A percentile compares a stretch with the other conserved stretches of the same genome.
phyloP scores from a whole-genome alignment of 1,284 basidiomycete species.

The Ganoderma multipileum region DNA sequence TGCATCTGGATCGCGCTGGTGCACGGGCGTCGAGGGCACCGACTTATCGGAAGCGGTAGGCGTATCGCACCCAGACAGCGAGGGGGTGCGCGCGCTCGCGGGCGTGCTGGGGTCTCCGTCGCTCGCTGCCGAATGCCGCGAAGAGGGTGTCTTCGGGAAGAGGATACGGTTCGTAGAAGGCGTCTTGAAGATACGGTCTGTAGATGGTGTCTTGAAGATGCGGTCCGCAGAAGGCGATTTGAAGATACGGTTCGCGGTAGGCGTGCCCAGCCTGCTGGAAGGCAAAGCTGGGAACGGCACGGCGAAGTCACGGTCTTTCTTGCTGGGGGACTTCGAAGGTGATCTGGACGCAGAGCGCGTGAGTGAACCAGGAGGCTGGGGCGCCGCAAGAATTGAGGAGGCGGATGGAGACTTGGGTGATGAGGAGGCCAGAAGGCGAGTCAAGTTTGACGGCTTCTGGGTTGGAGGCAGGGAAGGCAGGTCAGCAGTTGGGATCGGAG shows the following conservation, averaged over 20 bases:
- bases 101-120: constrained; percentile 30
- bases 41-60: constrained; percentile 45
- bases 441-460: constrained; percentile 69
- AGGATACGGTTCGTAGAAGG: constrained; percentile 49
- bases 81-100: constrained; percentile 31
- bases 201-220: constrained; percentile 33
- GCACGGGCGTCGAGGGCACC: constrained; percentile 69
- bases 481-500: constrained; percentile 68
- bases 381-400: constrained; percentile 49
- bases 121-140: constrained; percentile 33
- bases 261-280: constrained; percentile 45
- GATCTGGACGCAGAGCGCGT: constrained; percentile 42
- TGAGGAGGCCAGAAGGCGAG: constrained; percentile 69
- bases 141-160: constrained; percentile 50
- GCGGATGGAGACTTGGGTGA: constrained; percentile 65
- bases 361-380: constrained; percentile 49
- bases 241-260: constrained; percentile 42
- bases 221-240: constrained; percentile 34
- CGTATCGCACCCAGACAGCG: constrained; percentile 37
- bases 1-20: constrained; percentile 61
- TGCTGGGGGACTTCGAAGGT: constrained; percentile 51
- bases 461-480: constrained; percentile 61
- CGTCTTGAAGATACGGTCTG: constrained; percentile 18
- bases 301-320: constrained; percentile 51
- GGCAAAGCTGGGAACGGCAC: constrained; percentile 59